These are phyloP conservation scores for Pythium rhizo-oryzae DNA, from an alignment of 352 stramenopile species.

Conservation along the genomic window DNA sequence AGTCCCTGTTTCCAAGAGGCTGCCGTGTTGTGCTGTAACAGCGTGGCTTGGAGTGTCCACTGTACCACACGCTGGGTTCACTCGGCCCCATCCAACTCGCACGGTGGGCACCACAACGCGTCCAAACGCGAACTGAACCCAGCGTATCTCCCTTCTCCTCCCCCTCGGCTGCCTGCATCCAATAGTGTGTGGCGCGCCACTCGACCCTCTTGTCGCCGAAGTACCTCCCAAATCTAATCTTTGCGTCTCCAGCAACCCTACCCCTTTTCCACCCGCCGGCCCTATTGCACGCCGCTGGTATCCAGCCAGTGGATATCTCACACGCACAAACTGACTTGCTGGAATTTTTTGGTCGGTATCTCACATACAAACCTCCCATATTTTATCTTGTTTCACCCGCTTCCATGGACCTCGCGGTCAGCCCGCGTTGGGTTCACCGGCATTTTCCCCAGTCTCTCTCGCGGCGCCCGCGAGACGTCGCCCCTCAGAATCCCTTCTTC, in stretches of 20 bases:
- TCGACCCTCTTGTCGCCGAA: not conserved
- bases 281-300: not conserved
- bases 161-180: not conserved
- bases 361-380: not conserved
- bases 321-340: not conserved
- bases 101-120: not conserved
- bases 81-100: not conserved
- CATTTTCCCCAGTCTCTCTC: not conserved
- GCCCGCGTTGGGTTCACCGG: not conserved
- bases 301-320: not conserved
- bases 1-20: too few relatives aligned
- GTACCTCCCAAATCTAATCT: not conserved
- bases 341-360: not conserved
- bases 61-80: not conserved
- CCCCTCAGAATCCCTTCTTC: slow-evolving; percentile 6
- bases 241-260: not conserved
- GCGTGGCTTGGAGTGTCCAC: not conserved
- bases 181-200: not conserved
- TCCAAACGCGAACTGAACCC: not conserved
- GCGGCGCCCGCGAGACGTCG: not conserved
- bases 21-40: too few relatives aligned
- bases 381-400: not conserved
- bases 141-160: not conserved
- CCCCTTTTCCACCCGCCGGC: not conserved
- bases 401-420: not conserved